Evolutionary conservation across 2,329 filamentous ascomycete genomes (phyloP).

Genomic region (Aspergillus quadricinctus): DNA sequence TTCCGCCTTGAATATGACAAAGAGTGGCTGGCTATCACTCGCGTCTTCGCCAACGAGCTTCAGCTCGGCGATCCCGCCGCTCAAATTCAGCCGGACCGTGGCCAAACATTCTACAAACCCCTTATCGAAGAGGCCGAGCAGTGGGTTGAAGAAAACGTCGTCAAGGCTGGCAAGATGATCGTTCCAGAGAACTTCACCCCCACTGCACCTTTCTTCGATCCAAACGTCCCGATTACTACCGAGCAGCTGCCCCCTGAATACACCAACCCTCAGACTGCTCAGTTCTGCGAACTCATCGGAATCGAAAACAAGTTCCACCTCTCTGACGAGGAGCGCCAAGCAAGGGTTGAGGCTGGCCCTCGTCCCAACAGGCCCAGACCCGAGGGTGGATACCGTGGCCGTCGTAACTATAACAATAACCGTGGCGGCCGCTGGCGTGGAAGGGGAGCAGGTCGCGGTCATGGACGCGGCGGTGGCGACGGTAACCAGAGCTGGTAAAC

Average conservation of each 20-base stretch:
- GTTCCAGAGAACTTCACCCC: conserved; percentile 74
- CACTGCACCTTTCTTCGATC: conserved; percentile 69
- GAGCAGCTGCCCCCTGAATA: conserved; percentile 70
- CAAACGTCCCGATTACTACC: conserved; percentile 53
- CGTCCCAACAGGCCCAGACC: conserved; percentile 33
- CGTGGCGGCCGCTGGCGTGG: neutral
- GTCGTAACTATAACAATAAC: conserved; percentile 13
- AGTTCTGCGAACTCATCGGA: conserved; percentile 73
- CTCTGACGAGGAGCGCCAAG: conserved; percentile 63
- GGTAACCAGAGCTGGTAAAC: neutral
- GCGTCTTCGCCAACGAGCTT: conserved; percentile 67
- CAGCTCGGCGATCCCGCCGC: conserved; percentile 58
- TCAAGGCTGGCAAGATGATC: conserved; percentile 55
- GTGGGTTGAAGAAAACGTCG: conserved; percentile 81
- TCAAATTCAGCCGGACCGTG: conserved; percentile 55
- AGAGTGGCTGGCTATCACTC: conserved; percentile 92
- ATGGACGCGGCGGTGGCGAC: neutral
- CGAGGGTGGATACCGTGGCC: conserved; percentile 5
- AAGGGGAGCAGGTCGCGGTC: neutral
- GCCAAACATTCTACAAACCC: conserved; percentile 63
- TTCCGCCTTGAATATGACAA: conserved; percentile 74
- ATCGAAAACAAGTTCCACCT: conserved; percentile 74
- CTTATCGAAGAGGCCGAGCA: conserved; percentile 64
- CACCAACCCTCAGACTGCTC: conserved; percentile 78
- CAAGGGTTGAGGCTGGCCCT: conserved; percentile 57